Evolutionary conservation across 2,329 filamentous ascomycete species (phyloP).

Genomic region (Colletotrichum sp.): DNA sequence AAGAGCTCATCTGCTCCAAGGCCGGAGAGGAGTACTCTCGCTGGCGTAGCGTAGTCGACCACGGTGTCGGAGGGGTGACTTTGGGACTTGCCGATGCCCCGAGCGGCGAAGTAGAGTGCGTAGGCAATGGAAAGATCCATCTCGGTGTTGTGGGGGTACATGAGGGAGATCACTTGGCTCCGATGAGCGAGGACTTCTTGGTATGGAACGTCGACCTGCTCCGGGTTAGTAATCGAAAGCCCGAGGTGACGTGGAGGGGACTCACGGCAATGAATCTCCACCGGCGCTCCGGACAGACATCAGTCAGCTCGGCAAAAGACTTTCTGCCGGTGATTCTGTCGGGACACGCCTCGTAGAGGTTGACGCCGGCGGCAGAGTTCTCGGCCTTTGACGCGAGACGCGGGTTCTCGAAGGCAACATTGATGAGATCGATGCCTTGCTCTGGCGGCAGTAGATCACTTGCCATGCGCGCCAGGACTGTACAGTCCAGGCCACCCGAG

Average conservation of each 20-base stretch:
- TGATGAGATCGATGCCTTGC: constrained; percentile 84
- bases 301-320: constrained; percentile 76
- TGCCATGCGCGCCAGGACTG: constrained; percentile 79
- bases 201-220: constrained; percentile 81
- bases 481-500: constrained; percentile 94
- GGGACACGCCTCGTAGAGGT: constrained; percentile 81
- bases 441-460: constrained; percentile 75
- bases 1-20: constrained; percentile 97
- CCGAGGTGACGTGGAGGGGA: background rate
- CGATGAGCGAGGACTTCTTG: constrained; percentile 74
- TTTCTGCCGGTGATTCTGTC: constrained; percentile 87
- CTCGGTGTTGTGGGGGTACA: constrained; percentile 94
- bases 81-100: constrained; percentile 65
- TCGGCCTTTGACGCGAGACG: constrained; percentile 63
- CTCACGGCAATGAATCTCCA: constrained; percentile 84
- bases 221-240: background rate
- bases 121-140: constrained; percentile 97
- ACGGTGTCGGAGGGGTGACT: constrained; percentile 28
- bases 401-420: constrained; percentile 97
- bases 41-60: constrained; percentile 66
- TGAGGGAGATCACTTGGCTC: constrained; percentile 73
- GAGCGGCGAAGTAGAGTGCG: constrained; percentile 93
- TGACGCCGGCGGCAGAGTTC: constrained; percentile 28
- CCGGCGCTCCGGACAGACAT: constrained; percentile 69
- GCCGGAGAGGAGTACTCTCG: constrained; percentile 87